Evolutionary conservation across 495 filamentous ascomycete species (phyloP).

Genomic region (Chaetomium fimeti): DNA sequence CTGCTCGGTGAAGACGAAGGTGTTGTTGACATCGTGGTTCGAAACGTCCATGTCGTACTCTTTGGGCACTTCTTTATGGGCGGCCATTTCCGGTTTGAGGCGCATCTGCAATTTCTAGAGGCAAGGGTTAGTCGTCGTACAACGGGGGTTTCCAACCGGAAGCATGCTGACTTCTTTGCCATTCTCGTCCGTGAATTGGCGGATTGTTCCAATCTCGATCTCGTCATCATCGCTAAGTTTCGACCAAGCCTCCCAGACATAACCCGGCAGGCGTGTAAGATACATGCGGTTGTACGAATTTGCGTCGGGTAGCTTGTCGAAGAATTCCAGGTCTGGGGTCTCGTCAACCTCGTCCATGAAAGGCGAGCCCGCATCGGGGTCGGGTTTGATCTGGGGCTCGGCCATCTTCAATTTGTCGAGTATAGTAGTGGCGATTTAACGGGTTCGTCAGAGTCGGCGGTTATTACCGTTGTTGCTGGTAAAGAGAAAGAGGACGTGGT

Average conservation of each 20-base stretch:
- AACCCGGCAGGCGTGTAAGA: constrained; percentile 72
- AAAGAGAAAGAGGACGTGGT: not conserved
- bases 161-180: constrained; percentile 43
- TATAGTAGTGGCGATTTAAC: not conserved
- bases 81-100: constrained; percentile 48
- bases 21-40: constrained; percentile 66
- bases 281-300: constrained; percentile 55
- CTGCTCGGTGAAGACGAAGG: constrained; percentile 87
- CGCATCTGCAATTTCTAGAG: constrained; percentile 45
- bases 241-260: constrained; percentile 70
- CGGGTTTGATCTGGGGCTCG: constrained; percentile 60
- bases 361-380: constrained; percentile 63
- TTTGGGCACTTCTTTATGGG: constrained; percentile 68
- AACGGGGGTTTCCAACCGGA: not conserved
- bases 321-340: constrained; percentile 80
- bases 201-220: constrained; percentile 71
- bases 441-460: not conserved
- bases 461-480: not conserved
- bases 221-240: constrained; percentile 53
- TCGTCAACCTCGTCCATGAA: constrained; percentile 73
- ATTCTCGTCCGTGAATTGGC: constrained; percentile 54
- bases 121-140: constrained; percentile 19
- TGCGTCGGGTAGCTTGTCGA: constrained; percentile 43
- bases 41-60: constrained; percentile 76
- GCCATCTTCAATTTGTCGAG: constrained; percentile 34